Evolutionary conservation across 2,329 filamentous ascomycete species (phyloP).

Genomic region (Cercospora sp.): DNA sequence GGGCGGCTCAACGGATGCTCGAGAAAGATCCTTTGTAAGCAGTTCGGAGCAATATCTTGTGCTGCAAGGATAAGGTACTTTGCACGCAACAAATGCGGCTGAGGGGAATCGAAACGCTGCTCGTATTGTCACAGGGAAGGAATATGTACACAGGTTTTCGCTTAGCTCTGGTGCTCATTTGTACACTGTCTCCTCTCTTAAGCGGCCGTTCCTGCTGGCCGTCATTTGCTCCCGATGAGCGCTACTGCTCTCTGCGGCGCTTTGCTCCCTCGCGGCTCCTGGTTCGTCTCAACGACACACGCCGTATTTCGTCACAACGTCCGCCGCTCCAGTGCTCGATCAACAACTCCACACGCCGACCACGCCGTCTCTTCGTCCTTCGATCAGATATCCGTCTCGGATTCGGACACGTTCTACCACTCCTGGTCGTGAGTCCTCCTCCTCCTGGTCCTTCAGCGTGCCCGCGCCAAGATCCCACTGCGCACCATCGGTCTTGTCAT

Average conservation of each 20-base stretch:
- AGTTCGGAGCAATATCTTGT: background rate
- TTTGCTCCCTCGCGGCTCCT: background rate
- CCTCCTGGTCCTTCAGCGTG: constrained; percentile 59
- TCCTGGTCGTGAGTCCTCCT: constrained; percentile 48
- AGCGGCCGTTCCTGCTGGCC: background rate
- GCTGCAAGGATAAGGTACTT: background rate
- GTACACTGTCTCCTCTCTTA: background rate
- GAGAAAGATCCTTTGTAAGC: background rate
- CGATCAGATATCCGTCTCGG: constrained; percentile 89
- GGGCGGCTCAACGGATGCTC: background rate
- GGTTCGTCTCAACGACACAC: background rate
- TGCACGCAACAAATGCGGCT: background rate
- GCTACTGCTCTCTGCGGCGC: background rate
- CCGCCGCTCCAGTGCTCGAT: background rate
- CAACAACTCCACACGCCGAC: constrained; percentile 88
- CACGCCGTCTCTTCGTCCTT: constrained; percentile 82
- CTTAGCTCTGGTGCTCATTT: background rate
- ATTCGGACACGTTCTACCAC: constrained; percentile 81
- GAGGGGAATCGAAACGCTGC: background rate
- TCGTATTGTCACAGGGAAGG: background rate
- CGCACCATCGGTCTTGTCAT: constrained; percentile 92
- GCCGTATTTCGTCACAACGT: background rate
- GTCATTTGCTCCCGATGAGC: background rate
- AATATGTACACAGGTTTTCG: background rate
- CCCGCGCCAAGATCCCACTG: constrained; percentile 97